Evolutionary conservation across 768 basidiomycete genomes (phyloP), one percentile per base, ranked within the genome.

Genomic region (Megacollybia marginata): DNA sequence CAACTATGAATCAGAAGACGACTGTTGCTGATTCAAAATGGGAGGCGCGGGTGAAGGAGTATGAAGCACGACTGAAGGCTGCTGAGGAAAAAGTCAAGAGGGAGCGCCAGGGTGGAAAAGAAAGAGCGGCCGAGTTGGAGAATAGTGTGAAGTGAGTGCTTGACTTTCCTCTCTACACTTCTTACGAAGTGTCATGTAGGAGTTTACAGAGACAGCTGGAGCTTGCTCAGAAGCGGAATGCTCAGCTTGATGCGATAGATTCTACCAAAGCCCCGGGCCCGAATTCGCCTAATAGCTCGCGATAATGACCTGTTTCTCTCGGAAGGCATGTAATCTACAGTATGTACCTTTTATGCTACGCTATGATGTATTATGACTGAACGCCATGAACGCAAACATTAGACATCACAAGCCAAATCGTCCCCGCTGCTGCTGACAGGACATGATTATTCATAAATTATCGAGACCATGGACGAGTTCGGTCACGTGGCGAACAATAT

Each of bases 11-110:
- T 55, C 75, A 82, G 67, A 87, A 83, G 71, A 87, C 76, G 34
- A 70, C 73, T 0, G 71, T 70, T 0, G 86, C 88, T 0, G 93
- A 96, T 56, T 71, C 69, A 47, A 95, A 94, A 65, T 98, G 94
- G 92, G 93, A 94, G 59, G 90, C 86, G 0, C 74, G 94, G n/a
- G 89, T 98, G 42, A 86, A 84, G 65, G 94, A 98, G 66, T 93
- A 94, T 58, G 92, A 96, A 67, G 62, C 79, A 12, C 69, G 88
- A 15, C 61, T 93, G 54, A 84, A 83, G 63, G 81, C 83, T 0
- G 90, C 90, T 0, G 91, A 92, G 59, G 94, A 98, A 72, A 84
- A 83, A 62, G 82, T 92, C 55, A 97, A 97, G 75, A 75, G 91
- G 48, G 93, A 95, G 71, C 73, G 89, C 52, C 94, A 97, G 59